A percentile compares a stretch with the other conserved stretches of the same genome.
phyloP scores from a whole-genome alignment of 2,329 filamentous ascomycete genomes.

The Epichloe coenophiala region DNA sequence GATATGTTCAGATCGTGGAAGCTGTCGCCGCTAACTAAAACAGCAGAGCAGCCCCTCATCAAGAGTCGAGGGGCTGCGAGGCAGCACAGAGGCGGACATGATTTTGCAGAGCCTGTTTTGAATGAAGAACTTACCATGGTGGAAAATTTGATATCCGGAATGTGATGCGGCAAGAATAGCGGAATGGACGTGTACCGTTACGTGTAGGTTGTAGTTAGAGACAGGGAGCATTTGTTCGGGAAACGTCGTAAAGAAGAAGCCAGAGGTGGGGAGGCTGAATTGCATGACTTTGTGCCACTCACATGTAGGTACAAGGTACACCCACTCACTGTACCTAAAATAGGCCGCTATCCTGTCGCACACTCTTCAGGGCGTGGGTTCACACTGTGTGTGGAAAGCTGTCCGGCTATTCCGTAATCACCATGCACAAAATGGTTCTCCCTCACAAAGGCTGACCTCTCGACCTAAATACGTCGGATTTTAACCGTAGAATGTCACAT shows the following conservation, averaged over 20 bases:
- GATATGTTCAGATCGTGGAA: background rate
- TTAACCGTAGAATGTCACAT: too few relatives aligned
- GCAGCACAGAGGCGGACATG: background rate
- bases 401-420: too few relatives aligned
- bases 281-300: background rate
- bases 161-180: background rate
- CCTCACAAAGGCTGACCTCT: too few relatives aligned
- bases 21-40: background rate
- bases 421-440: too few relatives aligned
- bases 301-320: too few relatives aligned
- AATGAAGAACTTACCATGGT: constrained; percentile 5
- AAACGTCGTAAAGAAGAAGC: background rate
- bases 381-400: too few relatives aligned
- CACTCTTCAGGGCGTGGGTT: too few relatives aligned
- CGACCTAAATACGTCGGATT: too few relatives aligned
- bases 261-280: background rate
- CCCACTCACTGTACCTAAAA: too few relatives aligned
- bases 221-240: background rate
- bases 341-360: too few relatives aligned
- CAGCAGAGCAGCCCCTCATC: constrained; percentile 15
- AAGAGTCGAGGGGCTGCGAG: background rate
- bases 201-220: background rate
- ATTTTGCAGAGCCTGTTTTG: background rate
- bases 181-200: background rate
- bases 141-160: background rate